Evolutionary conservation across 305 asterid genomes (phyloP).

Genomic region (Fraxinus angustifolia): DNA sequence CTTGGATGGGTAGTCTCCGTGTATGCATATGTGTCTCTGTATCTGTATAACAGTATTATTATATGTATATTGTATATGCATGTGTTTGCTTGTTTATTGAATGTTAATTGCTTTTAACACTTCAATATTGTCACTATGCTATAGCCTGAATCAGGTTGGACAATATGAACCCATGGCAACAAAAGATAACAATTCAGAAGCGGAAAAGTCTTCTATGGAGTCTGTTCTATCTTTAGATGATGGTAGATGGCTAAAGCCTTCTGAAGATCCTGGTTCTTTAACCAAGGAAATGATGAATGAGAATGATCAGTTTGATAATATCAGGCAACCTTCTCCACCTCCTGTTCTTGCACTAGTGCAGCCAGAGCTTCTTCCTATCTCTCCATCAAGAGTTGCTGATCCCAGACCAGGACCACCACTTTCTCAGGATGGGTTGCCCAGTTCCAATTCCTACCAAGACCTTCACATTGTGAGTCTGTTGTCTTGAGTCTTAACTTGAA

Average conservation of each 20-base stretch:
- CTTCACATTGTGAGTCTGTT: constrained; percentile 81
- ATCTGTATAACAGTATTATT: not conserved
- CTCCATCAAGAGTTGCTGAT: constrained; percentile 94
- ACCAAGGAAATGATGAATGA: constrained; percentile 46
- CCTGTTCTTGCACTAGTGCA: constrained; percentile 93
- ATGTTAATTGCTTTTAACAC: constrained; percentile 29
- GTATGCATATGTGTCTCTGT: not conserved
- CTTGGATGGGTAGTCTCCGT: not conserved
- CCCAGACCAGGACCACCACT: constrained; percentile 90
- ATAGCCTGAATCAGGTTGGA: constrained; percentile 67
- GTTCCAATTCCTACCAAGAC: constrained; percentile 74
- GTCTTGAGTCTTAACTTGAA: constrained; percentile 14
- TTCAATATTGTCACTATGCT: constrained; percentile 40
- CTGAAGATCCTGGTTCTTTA: constrained; percentile 47
- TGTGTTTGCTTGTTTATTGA: constrained; percentile 8
- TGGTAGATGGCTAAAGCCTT: constrained; percentile 67
- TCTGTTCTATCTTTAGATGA: constrained; percentile 87
- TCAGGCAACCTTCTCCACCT: constrained; percentile 93
- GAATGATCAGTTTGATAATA: constrained; percentile 48
- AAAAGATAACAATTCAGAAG: constrained; percentile 37
- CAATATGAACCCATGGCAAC: constrained; percentile 38
- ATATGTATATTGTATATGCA: not conserved
- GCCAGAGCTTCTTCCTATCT: constrained; percentile 59
- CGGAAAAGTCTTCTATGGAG: constrained; percentile 62
- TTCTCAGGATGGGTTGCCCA: constrained; percentile 53